These are phyloP conservation scores for Pseudocercospora fijiensis DNA, from an alignment of 2,329 filamentous ascomycete species.

Conservation along the genomic window DNA sequence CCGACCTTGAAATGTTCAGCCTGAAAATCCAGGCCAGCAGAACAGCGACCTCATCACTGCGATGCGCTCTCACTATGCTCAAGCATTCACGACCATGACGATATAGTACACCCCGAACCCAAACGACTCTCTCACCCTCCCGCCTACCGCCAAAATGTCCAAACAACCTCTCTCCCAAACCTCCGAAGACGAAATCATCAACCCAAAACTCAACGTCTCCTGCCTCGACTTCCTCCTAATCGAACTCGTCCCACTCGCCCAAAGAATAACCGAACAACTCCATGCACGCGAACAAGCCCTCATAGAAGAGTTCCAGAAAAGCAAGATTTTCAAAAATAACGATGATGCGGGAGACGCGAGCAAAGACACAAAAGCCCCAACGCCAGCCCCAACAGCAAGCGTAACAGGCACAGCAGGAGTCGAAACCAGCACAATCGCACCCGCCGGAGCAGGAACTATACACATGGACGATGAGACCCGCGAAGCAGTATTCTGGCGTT, in stretches of 20 bases:
- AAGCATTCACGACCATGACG: not conserved
- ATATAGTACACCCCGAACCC: not conserved
- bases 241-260: slow-evolving; percentile 91
- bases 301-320: slow-evolving; percentile 34
- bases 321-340: slow-evolving; percentile 30
- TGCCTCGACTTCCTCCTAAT: slow-evolving; percentile 94
- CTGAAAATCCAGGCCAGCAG: too few species aligned
- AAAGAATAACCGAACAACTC: slow-evolving; percentile 76
- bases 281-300: slow-evolving; percentile 52
- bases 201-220: slow-evolving; percentile 64
- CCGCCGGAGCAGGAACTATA: slow-evolving; percentile 18
- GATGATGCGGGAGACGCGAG: not conserved
- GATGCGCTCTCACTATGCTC: not conserved
- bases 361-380: slow-evolving; percentile 8
- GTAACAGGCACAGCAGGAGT: slow-evolving; percentile 16
- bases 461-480: slow-evolving; percentile 69
- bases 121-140: not conserved
- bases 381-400: slow-evolving; percentile 11
- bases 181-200: slow-evolving; percentile 27
- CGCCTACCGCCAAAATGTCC: slow-evolving; percentile 13
- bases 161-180: slow-evolving; percentile 13
- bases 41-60: not conserved
- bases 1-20: too few species aligned
- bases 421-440: slow-evolving; percentile 9
- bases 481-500: slow-evolving; percentile 78